Base-by-base conservation (phyloP, 179 eudicot species). In the Spinacia oleracea region DNA sequence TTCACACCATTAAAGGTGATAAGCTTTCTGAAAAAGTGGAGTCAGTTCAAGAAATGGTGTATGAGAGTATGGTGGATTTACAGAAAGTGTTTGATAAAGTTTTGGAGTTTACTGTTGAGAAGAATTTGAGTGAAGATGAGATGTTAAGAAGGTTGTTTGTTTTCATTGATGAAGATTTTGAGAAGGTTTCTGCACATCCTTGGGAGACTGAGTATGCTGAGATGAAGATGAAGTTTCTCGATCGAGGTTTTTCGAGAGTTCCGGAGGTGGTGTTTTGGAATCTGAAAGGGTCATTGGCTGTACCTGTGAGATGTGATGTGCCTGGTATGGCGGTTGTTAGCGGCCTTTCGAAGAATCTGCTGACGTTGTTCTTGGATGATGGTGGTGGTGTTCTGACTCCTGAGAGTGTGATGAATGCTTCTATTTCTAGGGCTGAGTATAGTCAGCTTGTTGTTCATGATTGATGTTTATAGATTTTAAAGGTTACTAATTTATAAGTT, bases 321-420 rank as follows among this genome's bases (percentile, higher is more conserved):
- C 45, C 48, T 12, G 85, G 83, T 5, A 77, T 80, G 25, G 83
- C 76, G 9, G 55, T 83, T 60, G 64, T 83, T 5, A 79, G 83
- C 8, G 85, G 85, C 14, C 77, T 64, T 46, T 83, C 80, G 20
- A 83, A 83, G 83, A 83, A 83, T 80, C 9, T 80, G 58, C 40
- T 83, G 74, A 80, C 59, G 7, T 35, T 80, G 46, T 83, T 83
- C 66, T 50, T 83, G n/a, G 83, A 83, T n/a, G 74, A 48, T 42
- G 80, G 62, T 20, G 80, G 62, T 20, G 85, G 82, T 16, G 15
- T 15, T 42, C 10, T 83, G 20, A 76, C 38, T 68, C 83, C 85
- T 4, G 69, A 62, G 40, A 35, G 53, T 27, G 81, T 60, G 2
- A 80, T 83, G 83, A 40, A 63, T 16, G 34, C 43, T 6, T 78